Base-by-base conservation (phyloP, 2,329 filamentous ascomycete genomes). In the Ceratocystis huliohia region DNA sequence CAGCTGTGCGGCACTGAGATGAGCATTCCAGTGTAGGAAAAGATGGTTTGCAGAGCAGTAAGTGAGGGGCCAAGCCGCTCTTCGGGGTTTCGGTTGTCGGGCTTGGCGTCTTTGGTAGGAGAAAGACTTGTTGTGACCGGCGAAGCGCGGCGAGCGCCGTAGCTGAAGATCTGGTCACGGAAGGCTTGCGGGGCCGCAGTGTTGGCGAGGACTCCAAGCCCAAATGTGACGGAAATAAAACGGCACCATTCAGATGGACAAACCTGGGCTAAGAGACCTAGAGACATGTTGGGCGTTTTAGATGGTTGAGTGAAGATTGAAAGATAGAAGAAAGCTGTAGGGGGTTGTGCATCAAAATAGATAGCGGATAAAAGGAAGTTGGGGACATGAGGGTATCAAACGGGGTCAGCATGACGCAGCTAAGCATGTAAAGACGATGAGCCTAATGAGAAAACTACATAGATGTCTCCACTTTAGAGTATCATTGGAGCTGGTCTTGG, bases 1-100 rank as follows among this genome's bases (percentile, higher is more conserved):
- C 89, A 97, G 69, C 82, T 82, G 76, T 97, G 94, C 25, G 93
- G 91, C 45, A 96, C 87, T 73, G 84, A 83, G 70, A 76, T 76
- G 57, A 76, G 69, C 1, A 77, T 75, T 67, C 69, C 69, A 3
- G 67, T 63, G 57, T 66, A 68, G 50, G 66, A 45, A 6, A 70
- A 10, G 10, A 68, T 57, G n/a, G 37, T 46, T 33, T 44, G 41
- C 13, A 68, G 65, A 22, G 61, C 10, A 33, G 20, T 48, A 17
- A 28, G n/a, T 13, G 1, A 22, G 4, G 20, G 44, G 7, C n/a
- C 13, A n/a, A 59, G 17, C 25, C n/a, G 28, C 13, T 17, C 15
- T 25, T 37, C 17, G 6, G 28, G 17, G 15, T 8, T 37, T 59
- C 17, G 15, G 8, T 37, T 20, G 28, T 33, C 44, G 20, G 8